A percentile compares a stretch with the other conserved stretches of the same genome.
Conservation (phyloP, 345 rosid species). For the Populus deltoides region DNA sequence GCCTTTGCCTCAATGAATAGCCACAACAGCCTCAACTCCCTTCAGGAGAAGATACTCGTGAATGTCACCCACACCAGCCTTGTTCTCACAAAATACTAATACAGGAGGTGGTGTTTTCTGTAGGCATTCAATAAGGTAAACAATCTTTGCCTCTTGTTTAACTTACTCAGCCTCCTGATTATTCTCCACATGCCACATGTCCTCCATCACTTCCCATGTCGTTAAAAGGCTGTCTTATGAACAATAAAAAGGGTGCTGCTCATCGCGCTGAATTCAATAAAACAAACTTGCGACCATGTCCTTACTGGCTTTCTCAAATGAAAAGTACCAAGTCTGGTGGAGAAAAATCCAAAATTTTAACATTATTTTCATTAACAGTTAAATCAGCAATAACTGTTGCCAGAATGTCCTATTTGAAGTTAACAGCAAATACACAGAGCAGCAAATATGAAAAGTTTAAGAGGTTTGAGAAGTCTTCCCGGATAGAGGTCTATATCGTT, state of each 20-base stretch:
- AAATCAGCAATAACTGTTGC: no score
- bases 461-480: no score
- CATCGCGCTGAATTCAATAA: neutral
- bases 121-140: constrained; percentile 84
- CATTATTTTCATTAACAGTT: no score
- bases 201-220: constrained; percentile 46
- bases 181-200: no score
- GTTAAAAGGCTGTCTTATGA: neutral
- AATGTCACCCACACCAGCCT: constrained; percentile 86
- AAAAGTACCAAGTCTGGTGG: no score
- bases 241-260: neutral
- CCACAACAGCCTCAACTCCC: constrained; percentile 85
- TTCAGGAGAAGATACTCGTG: constrained; percentile 86
- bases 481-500: no score
- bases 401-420: no score
- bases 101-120: constrained; percentile 96
- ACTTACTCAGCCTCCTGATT: constrained; percentile 88
- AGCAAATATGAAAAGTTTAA: no score
- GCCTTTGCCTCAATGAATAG: constrained; percentile 88
- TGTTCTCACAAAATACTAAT: constrained; percentile 86
- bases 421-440: no score
- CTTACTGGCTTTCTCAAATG: no score
- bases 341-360: no score
- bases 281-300: no score
- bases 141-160: constrained; percentile 92